Conservation (phyloP, 1,284 basidiomycete species). For the Cryptococcus maquisensis region DNA sequence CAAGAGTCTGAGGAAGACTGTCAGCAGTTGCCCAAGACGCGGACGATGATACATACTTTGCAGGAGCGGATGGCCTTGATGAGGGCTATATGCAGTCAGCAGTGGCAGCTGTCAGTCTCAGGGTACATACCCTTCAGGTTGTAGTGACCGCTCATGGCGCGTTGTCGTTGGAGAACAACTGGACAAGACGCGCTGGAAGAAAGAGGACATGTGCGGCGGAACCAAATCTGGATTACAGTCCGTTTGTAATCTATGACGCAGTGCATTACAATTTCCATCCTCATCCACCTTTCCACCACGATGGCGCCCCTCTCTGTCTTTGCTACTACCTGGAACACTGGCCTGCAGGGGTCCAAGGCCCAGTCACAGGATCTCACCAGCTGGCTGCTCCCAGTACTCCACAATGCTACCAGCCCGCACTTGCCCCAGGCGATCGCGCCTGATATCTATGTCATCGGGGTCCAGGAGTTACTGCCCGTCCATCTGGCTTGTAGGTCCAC, state of each 20-base stretch:
- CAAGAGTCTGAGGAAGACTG: slow-evolving; percentile 68
- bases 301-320: slow-evolving; percentile 45
- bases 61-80: slow-evolving; percentile 92
- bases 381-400: slow-evolving; percentile 48
- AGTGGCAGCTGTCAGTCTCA: neutral
- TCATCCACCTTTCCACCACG: neutral
- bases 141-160: slow-evolving; percentile 58
- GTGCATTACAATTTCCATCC: neutral
- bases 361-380: slow-evolving; percentile 43
- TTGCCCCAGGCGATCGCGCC: slow-evolving; percentile 41
- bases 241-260: neutral
- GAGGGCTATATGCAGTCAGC: slow-evolving; percentile 58
- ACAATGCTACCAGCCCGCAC: slow-evolving; percentile 26
- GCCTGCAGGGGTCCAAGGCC: slow-evolving; percentile 45
- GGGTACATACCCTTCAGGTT: slow-evolving; percentile 74
- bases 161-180: neutral
- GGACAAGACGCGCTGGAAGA: neutral
- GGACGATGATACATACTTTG: slow-evolving; percentile 59
- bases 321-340: slow-evolving; percentile 49
- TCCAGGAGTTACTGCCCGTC: slow-evolving; percentile 83
- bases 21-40: neutral
- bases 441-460: slow-evolving; percentile 85
- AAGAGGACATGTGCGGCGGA: neutral
- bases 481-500: slow-evolving; percentile 42
- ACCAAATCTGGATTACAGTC: neutral